These are phyloP conservation scores for Penicillium tannophilum DNA, from an alignment of 495 filamentous ascomycete species.

Conservation along the genomic window DNA sequence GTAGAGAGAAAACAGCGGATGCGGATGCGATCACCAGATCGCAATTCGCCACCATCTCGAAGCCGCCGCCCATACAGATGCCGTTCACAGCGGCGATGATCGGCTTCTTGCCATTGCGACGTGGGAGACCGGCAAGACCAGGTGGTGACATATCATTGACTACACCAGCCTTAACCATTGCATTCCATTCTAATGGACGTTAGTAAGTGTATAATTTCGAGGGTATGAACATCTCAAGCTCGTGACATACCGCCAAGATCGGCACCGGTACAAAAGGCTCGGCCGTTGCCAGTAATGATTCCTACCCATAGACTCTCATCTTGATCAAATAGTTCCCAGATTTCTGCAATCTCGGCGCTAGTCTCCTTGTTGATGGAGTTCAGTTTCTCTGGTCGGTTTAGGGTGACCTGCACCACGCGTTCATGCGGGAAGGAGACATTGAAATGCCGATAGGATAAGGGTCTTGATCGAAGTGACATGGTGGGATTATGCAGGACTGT, in stretches of 20 bases:
- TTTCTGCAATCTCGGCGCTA: conserved; percentile 48
- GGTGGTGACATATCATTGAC: conserved; percentile 47
- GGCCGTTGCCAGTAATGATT: conserved; percentile 57
- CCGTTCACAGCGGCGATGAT: conserved; percentile 77
- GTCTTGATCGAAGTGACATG: conserved; percentile 29
- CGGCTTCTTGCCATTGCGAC: conserved; percentile 55
- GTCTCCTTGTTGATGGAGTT: conserved; percentile 49
- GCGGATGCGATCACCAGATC: conserved; percentile 66
- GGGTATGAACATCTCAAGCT: background rate
- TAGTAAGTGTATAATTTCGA: background rate
- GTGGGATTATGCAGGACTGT: background rate
- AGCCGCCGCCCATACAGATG: conserved; percentile 72
- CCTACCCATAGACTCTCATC: conserved; percentile 54
- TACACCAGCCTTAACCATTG: conserved; percentile 36
- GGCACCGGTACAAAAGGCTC: conserved; percentile 60
- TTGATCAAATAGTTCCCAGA: conserved; percentile 55
- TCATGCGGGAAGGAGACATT: conserved; percentile 45
- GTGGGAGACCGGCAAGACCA: conserved; percentile 57
- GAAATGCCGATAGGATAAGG: conserved; percentile 28
- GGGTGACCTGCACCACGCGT: conserved; percentile 44
- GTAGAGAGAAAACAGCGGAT: conserved; percentile 60
- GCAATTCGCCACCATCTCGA: conserved; percentile 71
- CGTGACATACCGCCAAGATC: conserved; percentile 45
- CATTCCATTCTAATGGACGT: conserved; percentile 41
- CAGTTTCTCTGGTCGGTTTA: conserved; percentile 49